Percentiles rank a stretch among this genome's conserved stretches.
Evolutionary conservation across 306 rosid species (phyloP).

Genomic region (Pterocarpus santalinus): DNA sequence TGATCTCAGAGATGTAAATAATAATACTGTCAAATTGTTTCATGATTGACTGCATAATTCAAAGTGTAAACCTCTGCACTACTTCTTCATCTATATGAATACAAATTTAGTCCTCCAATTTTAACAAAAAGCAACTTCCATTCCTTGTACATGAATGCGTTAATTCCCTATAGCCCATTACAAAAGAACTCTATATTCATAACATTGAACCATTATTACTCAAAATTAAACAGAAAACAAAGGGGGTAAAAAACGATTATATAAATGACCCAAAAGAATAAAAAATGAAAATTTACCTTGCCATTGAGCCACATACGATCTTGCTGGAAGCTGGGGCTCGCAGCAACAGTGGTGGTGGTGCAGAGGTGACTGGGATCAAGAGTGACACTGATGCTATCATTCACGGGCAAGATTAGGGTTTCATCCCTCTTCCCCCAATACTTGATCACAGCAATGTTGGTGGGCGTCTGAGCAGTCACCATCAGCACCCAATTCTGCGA

Average conservation of each 20-base stretch:
- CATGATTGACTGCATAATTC: neutral
- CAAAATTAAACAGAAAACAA: neutral
- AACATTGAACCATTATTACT: neutral
- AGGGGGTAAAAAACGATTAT: neutral
- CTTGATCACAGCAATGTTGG: constrained; percentile 96
- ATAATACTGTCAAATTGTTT: neutral
- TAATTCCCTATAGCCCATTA: neutral
- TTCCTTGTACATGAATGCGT: neutral
- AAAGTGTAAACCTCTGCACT: constrained; percentile 1
- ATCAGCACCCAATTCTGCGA: constrained; percentile 75
- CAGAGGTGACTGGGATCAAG: constrained; percentile 95
- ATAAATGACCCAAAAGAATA: neutral
- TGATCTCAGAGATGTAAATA: neutral
- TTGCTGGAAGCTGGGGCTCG: constrained; percentile 76
- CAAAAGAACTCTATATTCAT: neutral
- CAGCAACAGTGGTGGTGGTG: constrained; percentile 95
- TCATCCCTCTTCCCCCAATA: constrained; percentile 99
- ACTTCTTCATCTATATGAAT: neutral
- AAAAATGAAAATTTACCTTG: constrained; percentile 59
- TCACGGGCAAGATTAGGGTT: constrained; percentile 82
- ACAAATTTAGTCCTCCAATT: neutral
- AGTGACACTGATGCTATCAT: constrained; percentile 95
- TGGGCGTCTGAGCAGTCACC: constrained; percentile 96
- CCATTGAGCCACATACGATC: constrained; percentile 99
- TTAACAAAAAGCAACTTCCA: neutral